Evolutionary conservation across 768 basidiomycete genomes (phyloP), one percentile per base, ranked within the genome.

Genomic region (Agrocybe pediades): DNA sequence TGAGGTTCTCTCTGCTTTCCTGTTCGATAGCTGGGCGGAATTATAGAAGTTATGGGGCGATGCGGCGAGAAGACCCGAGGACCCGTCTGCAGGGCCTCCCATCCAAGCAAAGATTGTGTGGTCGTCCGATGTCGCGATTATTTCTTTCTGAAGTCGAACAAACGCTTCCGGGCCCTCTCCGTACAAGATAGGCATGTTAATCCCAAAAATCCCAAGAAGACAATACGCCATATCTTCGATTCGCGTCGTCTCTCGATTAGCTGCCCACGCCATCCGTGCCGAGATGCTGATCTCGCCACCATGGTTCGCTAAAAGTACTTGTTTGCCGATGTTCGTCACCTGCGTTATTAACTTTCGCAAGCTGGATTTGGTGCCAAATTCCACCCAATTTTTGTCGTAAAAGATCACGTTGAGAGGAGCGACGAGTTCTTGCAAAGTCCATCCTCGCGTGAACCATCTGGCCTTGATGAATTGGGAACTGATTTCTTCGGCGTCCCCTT

Each of bases 361-460:
- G 17, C 41, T 54, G 21, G 40, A 24, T 21, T 54, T 54, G 11
- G 53, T 54, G 8, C 53, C 53, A 25, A 54, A 43, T 9, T 54
- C 53, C 21, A 36, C 27, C 56, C 51, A 57, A 16, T 45, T 21
- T 36, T 45, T 39, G 47, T 47, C 36, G 30, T 49, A 49, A 24
- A 57, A 53, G 9, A 53, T 36, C 17, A 57, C 33, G 6, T 8
- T 49, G 9, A 39, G 11, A 3, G 56, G 56, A 15, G 56, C 51
- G 17, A 57, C 24, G 17, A 57, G 36, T 42, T 57, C 56, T 19
- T 57, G 56, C 13, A 57, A 17, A 11, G 56, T 57, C 56, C 56
- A 53, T 0, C 51, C 51, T 24, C 56, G 29, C 13, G 42, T 49
- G 19, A 57, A 57, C 56, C 56, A 57, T 9, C 21, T 26, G 46